Base-by-base conservation (phyloP, 345 rosid species). In the Mangifera indica region DNA sequence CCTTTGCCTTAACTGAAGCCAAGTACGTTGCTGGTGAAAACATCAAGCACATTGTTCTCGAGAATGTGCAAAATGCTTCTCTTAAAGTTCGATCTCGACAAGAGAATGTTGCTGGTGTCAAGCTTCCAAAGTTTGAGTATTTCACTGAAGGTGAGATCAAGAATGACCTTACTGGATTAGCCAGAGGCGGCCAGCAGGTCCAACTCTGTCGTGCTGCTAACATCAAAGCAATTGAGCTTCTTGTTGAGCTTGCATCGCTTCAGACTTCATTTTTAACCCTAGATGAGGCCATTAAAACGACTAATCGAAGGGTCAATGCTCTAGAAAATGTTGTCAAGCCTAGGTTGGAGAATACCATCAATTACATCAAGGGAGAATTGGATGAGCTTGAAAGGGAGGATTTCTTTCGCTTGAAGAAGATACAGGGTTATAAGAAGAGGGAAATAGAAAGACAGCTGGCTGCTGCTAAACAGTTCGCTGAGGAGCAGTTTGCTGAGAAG, bases 271-370 rank as follows among this genome's bases (percentile, higher is more conserved):
- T 92, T 76, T 81, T 92, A 75, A 92, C 97, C 1, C 94, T 92
- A n/a, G 94, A 90, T 63, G 94, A 85, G 84, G 97, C 98, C 7
- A 93, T 93, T 77, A 93, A 93, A 90, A 93, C 98, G 21, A 93
- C 97, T 18, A 93, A 93, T 29, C 93, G 94, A 21, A 86, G 94
- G 85, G 98, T 92, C 42, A 92, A 92, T 52, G 94, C 97, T 34
- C 60, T 92, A 64, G 98, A 92, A 82, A 93, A 89, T 82, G 98
- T 93, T 48, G 97, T 93, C 81, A 89, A 87, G 79, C 98, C 98
- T 0, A 89, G 86, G 74, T 13, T 93, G 72, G 97, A 93, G 84
- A 93, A 93, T 54, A 93, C 97, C 2, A 86, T 93, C 21, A 83
- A 40, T 67, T 89, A 90, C 80, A 93, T 93, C 25, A 93, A 87